Evolutionary conservation across 73 alveolate genomes (phyloP), one percentile per base, ranked within the genome.

Genomic region (Tetrahymena malaccensis): DNA sequence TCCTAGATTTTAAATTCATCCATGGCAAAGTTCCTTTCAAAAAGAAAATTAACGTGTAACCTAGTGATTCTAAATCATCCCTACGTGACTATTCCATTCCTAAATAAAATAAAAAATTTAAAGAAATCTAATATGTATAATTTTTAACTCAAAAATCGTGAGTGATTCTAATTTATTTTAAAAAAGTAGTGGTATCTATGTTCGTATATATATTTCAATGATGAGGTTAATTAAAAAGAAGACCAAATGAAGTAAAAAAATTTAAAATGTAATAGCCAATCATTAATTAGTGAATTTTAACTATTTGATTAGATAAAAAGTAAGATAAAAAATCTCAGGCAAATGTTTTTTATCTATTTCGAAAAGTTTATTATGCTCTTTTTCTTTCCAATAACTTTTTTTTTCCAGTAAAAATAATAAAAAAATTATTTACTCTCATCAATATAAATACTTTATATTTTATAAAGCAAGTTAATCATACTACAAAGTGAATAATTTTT

Each of bases 21-120:
- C 98, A 96, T 21, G 98, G 98, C 25, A 96, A 93, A 70, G 95
- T 95, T 10, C 98, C 98, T 96, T 93, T 96, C 35, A 93, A 43
- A 43, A 96, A 96, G 85, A 96, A 97, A 40, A 97, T 94, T 11
- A 97, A 96, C n/a, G 97, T 96, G 85, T 94, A 96, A 17, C 98
- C 98, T 44, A 97, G 35, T 5, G 97, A 93, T 94, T 97, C 99
- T 38, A 97, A 84, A 94, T 97, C 99, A 93, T 97, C 99, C 85
- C 98, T 96, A 95, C 99, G 93, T 8, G 98, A 96, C 95, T 97
- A 94, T 94, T 97, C 99, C 89, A 55, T 70, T 85, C 99, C 99
- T 43, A 93, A 57, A 93, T 96, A 50, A 40, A 40, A 40, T 40
- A 40, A 40, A 7, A 6, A 10, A 6, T 40, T 37, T 37, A 37